Base-by-base conservation (phyloP, 2,329 filamentous ascomycete species). In the Dactylellina sp. region DNA sequence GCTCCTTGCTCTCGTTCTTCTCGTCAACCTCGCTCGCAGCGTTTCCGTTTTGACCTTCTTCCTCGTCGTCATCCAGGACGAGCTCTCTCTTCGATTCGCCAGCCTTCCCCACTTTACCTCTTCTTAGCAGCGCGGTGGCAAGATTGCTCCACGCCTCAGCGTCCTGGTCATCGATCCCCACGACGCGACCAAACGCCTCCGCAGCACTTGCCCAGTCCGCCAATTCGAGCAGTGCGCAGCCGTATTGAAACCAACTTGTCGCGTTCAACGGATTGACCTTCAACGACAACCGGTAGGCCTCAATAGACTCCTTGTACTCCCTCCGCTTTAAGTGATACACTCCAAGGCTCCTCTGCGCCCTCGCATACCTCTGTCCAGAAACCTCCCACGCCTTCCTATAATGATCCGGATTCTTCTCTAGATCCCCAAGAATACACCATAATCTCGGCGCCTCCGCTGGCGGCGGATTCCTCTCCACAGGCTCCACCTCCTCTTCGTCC, bases 101-200 rank as follows among this genome's bases (percentile, higher is more conserved):
- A n/a, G n/a, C 82, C 81, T 2, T 40, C 70, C 81, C 77, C 3
- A 28, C 71, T 12, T 44, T 71, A 4, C 81, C 77, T 88, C 86
- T 46, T 83, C 85, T 81, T 86, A 93, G 87, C 0, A 98, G 85
- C 0, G 94, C 89, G 1, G 91, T 93, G 0, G 93, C 95, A 20
- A 99, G 85, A 79, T 99, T 99, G 78, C 91, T 96, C 92, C 95
- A 99, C 0, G 92, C 92, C 79, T 96, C 89, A 0, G 93, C 94
- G 79, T 97, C 93, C 59, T 90, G 89, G 24, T 96, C 93, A 52
- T 97, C 95, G 9, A 91, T 86, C 77, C 91, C 89, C 9, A 99
- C 93, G 7, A 90, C 90, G 20, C 93, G 86, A 7, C 89, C 88
- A 81, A 96, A 99, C 0, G 93, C 90, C 76, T 94, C 89, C 0